Percentiles rank a stretch among this genome's conserved stretches.
Conservation (phyloP, 1,139 yeast genomes). For the Geotrichum histeridarum region DNA sequence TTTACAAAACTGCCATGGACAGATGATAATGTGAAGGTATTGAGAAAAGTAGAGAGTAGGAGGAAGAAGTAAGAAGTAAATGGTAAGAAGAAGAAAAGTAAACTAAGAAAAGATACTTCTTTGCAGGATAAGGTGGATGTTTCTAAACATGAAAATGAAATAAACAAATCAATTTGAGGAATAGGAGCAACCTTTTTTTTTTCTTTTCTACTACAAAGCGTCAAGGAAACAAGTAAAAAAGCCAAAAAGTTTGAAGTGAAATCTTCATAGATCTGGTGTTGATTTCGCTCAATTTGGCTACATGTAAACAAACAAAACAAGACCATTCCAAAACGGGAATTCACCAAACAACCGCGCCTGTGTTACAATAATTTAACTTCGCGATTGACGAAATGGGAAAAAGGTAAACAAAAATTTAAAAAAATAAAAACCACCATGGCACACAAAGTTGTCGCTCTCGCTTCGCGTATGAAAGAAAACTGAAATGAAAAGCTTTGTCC, state of each 20-base stretch:
- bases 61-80: neutral
- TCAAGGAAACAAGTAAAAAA: neutral
- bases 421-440: neutral
- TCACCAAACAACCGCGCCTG: neutral
- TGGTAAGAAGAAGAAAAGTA: neutral
- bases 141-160: no score
- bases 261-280: neutral
- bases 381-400: neutral
- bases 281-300: neutral
- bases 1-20: neutral
- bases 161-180: no score
- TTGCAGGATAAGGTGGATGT: no score
- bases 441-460: neutral
- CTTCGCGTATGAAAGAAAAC: no score
- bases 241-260: neutral
- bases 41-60: neutral
- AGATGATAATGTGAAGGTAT: neutral
- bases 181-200: no score
- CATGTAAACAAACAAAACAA: constrained; percentile 4
- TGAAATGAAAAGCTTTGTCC: no score
- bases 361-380: neutral
- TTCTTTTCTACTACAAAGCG: neutral
- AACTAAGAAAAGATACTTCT: neutral
- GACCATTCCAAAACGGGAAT: neutral
- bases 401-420: neutral